Evolutionary conservation across 2,329 filamentous ascomycete species (phyloP), one percentile per base, ranked within the genome.

Genomic region (Trichoderma oligosporum): DNA sequence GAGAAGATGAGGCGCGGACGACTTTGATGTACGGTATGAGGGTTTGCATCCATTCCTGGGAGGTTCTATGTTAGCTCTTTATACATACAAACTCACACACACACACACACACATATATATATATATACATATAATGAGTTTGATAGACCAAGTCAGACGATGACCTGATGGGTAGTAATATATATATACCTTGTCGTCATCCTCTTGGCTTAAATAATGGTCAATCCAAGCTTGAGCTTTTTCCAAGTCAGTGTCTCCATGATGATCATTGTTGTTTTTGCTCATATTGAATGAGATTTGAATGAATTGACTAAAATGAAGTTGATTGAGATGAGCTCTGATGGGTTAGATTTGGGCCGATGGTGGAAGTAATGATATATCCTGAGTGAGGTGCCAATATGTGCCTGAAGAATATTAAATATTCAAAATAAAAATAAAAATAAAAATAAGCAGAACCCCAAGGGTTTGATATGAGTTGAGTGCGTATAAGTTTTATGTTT

Each of bases 31-130:
- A 62, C 3, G 75, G 76, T 35, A 75, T 54, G 49, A 82, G 71
- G 11, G 64, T 54, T 36, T 66, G 60, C 63, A 76, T 75, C 74
- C 76, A 83, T 66, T 76, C 71, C 77, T 80, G 60, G 7, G 33
- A 38, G 33, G 24, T 7, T 29, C 1, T 11, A 14, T 18, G 51
- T 59, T 25, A 59, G 56, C 39, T n/a, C 16, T 14, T 9, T 45
- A 11, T 5, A 18, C 16, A 8, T 33, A n/a, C n/a, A n/a, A n/a
- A n/a, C n/a, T n/a, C n/a, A n/a, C n/a, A n/a, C n/a, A n/a, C n/a
- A n/a, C n/a, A n/a, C n/a, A n/a, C n/a, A n/a, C n/a, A n/a, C n/a
- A n/a, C n/a, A n/a, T n/a, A n/a, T n/a, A n/a, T n/a, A n/a, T n/a
- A n/a, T n/a, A n/a, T n/a, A n/a, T n/a, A n/a, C n/a, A n/a, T n/a